Evolutionary conservation across 257 asterid genomes (phyloP), one percentile per base, ranked within the genome.

Genomic region (Coffea eugenioides): DNA sequence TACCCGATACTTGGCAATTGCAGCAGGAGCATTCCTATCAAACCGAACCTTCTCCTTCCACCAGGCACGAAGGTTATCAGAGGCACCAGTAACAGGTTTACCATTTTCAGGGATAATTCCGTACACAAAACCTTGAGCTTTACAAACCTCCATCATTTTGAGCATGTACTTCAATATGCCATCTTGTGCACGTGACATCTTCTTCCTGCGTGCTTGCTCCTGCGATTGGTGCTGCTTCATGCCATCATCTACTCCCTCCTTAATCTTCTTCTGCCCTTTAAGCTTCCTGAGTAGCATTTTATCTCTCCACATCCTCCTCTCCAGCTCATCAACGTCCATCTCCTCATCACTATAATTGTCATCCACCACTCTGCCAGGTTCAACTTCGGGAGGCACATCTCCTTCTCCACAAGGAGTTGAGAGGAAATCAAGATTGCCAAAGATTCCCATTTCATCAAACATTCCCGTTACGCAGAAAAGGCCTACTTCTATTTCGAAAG

Each of bases 131-230:
- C 98, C 98, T 71, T 92, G 98, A 49, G 98, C 98, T 74, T 93
- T 93, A 86, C 98, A 93, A 1, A 93, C 97, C 48, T 93, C 98
- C 98, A 93, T 93, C 97, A 93, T 92, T 54, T 93, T 93, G 85
- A 93, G 56, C 98, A 93, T 93, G 86, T 93, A 93, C 76, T 94
- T 94, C 88, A 94, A 81, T 84, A 94, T 94, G 71, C 98, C 98
- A 12, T 94, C 98, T 77, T 94, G 98, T 11, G 98, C 98, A 86
- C 98, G 83, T 0, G 98, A 92, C 98, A 94, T 94, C 85, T 94
- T 94, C 87, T 94, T 94, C 86, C 98, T 85, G 85, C 98, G 77
- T 20, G 98, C 98, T 78, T 93, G 98, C 87, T 93, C 98, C 52
- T 91, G 98, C 0, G 98, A 92, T 76, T 94, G 98, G 20, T 92